Percentiles rank a stretch among this genome's conserved stretches.
Conservation (phyloP, 2,329 filamentous ascomycete species). For the Cladosporium phlei region DNA sequence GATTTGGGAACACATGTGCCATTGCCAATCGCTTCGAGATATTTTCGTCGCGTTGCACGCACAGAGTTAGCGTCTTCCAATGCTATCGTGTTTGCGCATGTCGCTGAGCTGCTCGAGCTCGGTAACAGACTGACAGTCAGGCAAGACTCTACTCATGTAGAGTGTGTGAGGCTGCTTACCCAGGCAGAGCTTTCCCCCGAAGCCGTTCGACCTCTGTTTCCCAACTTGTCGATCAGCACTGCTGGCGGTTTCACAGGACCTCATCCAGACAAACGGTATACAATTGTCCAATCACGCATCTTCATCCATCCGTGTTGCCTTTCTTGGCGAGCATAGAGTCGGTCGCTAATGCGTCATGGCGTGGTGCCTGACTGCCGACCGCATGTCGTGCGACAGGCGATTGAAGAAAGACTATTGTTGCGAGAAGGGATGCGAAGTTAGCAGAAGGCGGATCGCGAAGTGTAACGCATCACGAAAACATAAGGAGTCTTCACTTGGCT, state of each 20-base stretch:
- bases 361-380: constrained; percentile 2
- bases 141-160: constrained; percentile 8
- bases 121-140: too few species aligned
- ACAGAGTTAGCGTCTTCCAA: neutral
- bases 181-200: neutral
- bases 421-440: constrained; percentile 3
- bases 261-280: neutral
- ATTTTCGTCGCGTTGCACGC: constrained; percentile 1
- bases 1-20: constrained; percentile 6
- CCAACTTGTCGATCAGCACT: constrained; percentile 5
- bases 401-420: constrained; percentile 1
- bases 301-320: neutral
- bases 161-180: neutral
- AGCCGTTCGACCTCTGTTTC: neutral
- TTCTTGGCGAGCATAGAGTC: neutral
- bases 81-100: too few species aligned
- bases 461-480: constrained; percentile 2
- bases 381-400: constrained; percentile 1
- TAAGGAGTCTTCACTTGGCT: too few species aligned
- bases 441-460: neutral
- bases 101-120: constrained; percentile 3
- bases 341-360: neutral
- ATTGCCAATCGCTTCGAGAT: neutral
- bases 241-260: constrained; percentile 1
- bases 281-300: neutral